Evolutionary conservation across 1,284 basidiomycete genomes (phyloP), one percentile per base, ranked within the genome.

Genomic region (Rhodotorula sp.): DNA sequence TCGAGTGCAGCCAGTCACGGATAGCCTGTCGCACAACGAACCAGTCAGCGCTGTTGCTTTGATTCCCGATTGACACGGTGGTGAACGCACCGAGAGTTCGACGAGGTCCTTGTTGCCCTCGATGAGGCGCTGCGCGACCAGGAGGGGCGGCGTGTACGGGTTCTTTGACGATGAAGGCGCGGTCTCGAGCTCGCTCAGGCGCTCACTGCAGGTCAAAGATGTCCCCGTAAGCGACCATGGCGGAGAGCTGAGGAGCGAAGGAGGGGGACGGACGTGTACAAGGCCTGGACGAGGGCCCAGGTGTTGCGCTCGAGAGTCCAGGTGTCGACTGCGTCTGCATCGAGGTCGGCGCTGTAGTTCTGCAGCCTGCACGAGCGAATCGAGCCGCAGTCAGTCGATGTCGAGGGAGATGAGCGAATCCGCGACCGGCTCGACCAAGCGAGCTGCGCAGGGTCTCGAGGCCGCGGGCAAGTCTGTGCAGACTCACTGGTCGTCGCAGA

Each of bases 231-330:
- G 8, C 41, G 45, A 23, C 27, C 23, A 46, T 57, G 27, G 19
- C 44, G n/a, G 34, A 17, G 34, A 54, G 42, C 13, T 46, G 23
- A 21, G 46, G 25, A 41, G 50, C 5, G 9, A 45, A 42, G 41
- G 59, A 67, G 59, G 66, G 67, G 60, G 69, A 59, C 72, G 74
- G 57, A 70, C 76, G 69, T 16, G 75, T 82, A 82, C 23, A 93
- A 83, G 7, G 87, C 87, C 80, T 92, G 90, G 7, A 93, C 79
- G 0, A 93, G 84, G 1, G 85, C 86, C 92, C 92, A 93, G 1
- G 92, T 93, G 80, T 90, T 88, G 57, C 87, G 84, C 80, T 93
- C 92, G 79, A 93, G 83, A 42, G 85, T 84, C 73, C 92, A 81
- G 3, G 87, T 82, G 46, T 89, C 87, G 1, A 88, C 73, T 76